phyloP scores from a whole-genome alignment of 148 eudicot genomes.

The Amaranthus palmeri region DNA sequence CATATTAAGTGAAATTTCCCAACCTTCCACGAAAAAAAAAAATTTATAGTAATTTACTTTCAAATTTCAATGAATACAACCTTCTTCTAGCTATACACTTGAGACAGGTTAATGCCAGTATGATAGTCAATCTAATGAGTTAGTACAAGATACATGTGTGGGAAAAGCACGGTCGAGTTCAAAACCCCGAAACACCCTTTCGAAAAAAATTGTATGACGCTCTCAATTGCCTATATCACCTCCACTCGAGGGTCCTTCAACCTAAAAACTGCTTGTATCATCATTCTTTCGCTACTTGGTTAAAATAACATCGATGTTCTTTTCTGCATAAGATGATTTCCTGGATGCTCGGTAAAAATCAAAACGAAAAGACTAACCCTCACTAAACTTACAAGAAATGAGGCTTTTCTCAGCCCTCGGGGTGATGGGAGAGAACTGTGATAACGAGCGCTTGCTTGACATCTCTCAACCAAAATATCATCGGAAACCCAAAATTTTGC shows the following conservation, averaged over 20 bases:
- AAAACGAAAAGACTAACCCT: background rate
- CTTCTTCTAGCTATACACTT: background rate
- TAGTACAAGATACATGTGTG: background rate
- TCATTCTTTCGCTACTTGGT: background rate
- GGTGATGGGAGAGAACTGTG: background rate
- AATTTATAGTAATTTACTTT: too few relatives aligned
- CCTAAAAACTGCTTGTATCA: background rate
- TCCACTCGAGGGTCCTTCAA: background rate
- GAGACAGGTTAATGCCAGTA: background rate
- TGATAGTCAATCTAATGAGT: background rate
- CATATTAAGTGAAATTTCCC: too few relatives aligned
- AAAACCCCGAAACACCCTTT: background rate
- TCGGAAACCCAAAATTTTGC: slow-evolving; percentile 11
- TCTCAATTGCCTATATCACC: background rate
- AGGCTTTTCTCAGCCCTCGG: slow-evolving; percentile 5
- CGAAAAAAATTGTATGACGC: background rate
- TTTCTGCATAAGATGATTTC: background rate
- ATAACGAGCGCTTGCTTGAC: slow-evolving; percentile 3
- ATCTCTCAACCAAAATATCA: slow-evolving; percentile 10
- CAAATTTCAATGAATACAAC: too few relatives aligned
- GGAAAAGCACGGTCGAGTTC: background rate
- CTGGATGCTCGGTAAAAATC: background rate
- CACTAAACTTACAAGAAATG: slow-evolving; percentile 3
- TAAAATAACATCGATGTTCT: background rate
- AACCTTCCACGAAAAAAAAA: too few relatives aligned